These are phyloP conservation scores for Buxus sempervirens DNA, from an alignment of 164 flowering plant genomes.

Conservation along the genomic window DNA sequence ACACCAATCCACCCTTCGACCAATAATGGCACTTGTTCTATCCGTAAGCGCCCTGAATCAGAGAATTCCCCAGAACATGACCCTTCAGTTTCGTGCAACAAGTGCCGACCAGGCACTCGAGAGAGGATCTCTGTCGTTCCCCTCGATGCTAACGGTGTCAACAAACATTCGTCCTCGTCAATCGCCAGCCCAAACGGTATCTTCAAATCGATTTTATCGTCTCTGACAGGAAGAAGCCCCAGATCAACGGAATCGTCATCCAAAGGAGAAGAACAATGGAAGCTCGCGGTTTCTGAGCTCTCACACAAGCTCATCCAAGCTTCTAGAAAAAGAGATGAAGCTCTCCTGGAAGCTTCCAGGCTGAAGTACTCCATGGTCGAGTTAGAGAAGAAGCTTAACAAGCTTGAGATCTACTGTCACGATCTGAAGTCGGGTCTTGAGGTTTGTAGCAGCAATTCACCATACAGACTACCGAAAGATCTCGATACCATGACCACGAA, in stretches of 20 bases:
- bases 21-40: constrained; percentile 13
- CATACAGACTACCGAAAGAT: constrained; percentile 2
- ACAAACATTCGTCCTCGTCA: constrained; percentile 24
- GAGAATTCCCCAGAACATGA: constrained; percentile 16
- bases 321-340: constrained; percentile 72
- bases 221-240: constrained; percentile 59
- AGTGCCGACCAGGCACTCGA: background rate
- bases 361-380: constrained; percentile 78
- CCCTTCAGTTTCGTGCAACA: constrained; percentile 68
- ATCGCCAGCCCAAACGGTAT: constrained; percentile 54
- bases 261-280: constrained; percentile 72
- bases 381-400: constrained; percentile 81
- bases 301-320: constrained; percentile 78
- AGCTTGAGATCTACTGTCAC: constrained; percentile 74
- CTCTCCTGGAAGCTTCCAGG: constrained; percentile 68
- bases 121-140: constrained; percentile 31
- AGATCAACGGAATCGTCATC: constrained; percentile 19
- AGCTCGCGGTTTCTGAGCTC: constrained; percentile 59
- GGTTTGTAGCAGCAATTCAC: constrained; percentile 33
- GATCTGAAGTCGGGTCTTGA: constrained; percentile 70
- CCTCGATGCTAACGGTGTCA: constrained; percentile 28
- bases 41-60: constrained; percentile 22
- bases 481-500: constrained; percentile 5
- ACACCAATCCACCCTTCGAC: constrained; percentile 43
- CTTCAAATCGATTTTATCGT: constrained; percentile 51